Conservation (phyloP, 805 yeast species). For the Saccharomyces jurei region DNA sequence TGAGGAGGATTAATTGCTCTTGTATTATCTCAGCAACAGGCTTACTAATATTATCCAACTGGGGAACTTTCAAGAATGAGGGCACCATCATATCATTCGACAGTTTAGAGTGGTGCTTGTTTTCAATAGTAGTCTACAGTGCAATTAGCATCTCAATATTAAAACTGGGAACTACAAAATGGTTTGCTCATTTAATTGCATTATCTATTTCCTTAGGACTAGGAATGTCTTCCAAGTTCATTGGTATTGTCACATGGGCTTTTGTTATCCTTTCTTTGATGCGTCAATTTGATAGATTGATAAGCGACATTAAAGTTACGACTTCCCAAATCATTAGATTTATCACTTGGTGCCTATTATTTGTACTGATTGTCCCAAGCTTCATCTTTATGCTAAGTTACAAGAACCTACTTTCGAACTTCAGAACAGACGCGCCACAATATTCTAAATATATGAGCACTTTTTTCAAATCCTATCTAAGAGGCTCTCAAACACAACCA, state of each 20-base stretch:
- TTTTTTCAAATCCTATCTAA: slow-evolving; percentile 52
- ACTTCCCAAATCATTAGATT: slow-evolving; percentile 34
- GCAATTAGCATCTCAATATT: slow-evolving; percentile 43
- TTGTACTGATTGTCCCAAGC: slow-evolving; percentile 47
- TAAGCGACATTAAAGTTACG: slow-evolving; percentile 58
- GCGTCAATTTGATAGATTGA: slow-evolving; percentile 53
- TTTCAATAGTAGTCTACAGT: slow-evolving; percentile 42
- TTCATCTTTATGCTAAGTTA: slow-evolving; percentile 50
- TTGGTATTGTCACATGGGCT: slow-evolving; percentile 57
- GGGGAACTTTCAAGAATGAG: slow-evolving; percentile 14
- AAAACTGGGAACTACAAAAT: slow-evolving; percentile 38
- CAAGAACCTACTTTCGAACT: slow-evolving; percentile 37
- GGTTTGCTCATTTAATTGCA: slow-evolving; percentile 46
- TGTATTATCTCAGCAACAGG: slow-evolving; percentile 37
- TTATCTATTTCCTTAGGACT: slow-evolving; percentile 49
- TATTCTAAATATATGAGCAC: slow-evolving; percentile 47
- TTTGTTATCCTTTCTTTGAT: slow-evolving; percentile 51
- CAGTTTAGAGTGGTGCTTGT: slow-evolving; percentile 37
- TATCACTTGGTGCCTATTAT: slow-evolving; percentile 32
- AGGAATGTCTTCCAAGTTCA: slow-evolving; percentile 55
- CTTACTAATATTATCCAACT: slow-evolving; percentile 11
- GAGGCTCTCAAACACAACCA: slow-evolving; percentile 36
- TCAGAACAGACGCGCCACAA: slow-evolving; percentile 10
- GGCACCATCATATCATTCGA: slow-evolving; percentile 26
- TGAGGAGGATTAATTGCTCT: slow-evolving; percentile 30